Conservation (phyloP, 176 grass and related monocot species). For the Aegilops speltoides region DNA sequence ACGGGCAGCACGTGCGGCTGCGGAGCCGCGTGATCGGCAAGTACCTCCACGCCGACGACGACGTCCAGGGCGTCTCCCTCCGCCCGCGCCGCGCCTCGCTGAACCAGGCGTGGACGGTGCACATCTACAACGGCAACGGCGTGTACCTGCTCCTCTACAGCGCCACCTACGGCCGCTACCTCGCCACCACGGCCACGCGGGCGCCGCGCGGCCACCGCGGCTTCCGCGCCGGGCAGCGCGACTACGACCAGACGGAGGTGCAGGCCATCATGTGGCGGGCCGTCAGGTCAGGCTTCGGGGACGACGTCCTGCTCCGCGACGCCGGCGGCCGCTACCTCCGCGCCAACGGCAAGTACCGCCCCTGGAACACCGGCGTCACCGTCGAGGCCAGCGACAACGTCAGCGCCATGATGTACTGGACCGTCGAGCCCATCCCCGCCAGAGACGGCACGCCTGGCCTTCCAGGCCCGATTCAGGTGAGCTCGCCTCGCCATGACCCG, state of each 20-base stretch:
- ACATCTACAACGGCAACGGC: not conserved
- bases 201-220: not conserved
- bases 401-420: conserved; percentile 10
- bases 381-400: not conserved
- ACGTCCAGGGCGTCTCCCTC: not conserved
- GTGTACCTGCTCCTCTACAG: not conserved
- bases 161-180: conserved; percentile 30
- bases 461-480: not conserved
- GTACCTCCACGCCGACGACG: conserved; percentile 26
- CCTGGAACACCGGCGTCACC: not conserved
- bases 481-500: not conserved
- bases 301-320: not conserved
- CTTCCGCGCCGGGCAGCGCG: not conserved
- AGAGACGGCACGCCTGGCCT: not conserved
- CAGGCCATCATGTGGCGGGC: not conserved
- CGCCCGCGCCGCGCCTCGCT: not conserved
- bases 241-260: not conserved
- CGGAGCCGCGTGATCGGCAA: not conserved
- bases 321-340: not conserved
- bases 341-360: not conserved
- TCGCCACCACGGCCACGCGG: not conserved
- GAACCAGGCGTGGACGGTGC: conserved; percentile 20
- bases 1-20: not conserved
- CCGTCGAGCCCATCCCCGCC: not conserved
- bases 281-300: not conserved